Base-by-base conservation (phyloP, 2,329 filamentous ascomycete genomes). In the Aspergillus sp. region DNA sequence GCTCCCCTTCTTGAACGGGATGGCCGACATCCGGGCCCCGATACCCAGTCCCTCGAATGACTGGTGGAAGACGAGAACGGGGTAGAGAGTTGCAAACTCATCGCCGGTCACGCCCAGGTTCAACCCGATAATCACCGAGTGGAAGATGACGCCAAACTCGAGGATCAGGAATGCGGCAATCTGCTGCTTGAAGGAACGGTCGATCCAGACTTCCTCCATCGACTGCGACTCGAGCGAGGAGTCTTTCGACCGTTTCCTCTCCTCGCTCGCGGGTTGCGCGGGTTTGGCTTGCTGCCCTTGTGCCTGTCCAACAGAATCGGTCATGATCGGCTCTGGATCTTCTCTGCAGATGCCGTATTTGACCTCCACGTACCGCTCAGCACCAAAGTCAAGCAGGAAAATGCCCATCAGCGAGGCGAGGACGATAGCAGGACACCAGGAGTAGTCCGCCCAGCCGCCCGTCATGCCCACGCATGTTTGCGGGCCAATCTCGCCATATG, bases 41-140 rank as follows among this genome's bases (percentile, higher is more conserved):
- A 83, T 77, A 61, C 79, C 80, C 0, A 83, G 72, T 40, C 80
- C 79, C 52, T 83, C 80, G 46, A 83, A 83, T 8, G 76, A 73
- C 56, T 83, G 80, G 52, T 83, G 80, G 65, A 83, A 83, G 43
- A 81, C 73, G 1, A 84, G 68, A 33, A 82, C 79, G 3, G 76
- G 73, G 57, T 81, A 81, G 2, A 83, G 68, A 0, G 77, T 75
- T 29, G 66, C 60, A 62, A 83, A 83, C 37, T 82, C 79, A 0
- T 72, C 62, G 19, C 77, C 74, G 0, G 75, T 71, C n/a, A 81
- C 78, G 7, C 77, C 81, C 7, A 83, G 67, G 42, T 79, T 83
- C 41, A 83, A 70, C 2, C 80, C 80, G 47, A 83, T 82, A 58
- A 83, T 80, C 38, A 83, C 74, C 4, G 75, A 79, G 65, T 83